A percentile compares a stretch with the other conserved stretches of the same genome.
Evolutionary conservation across 1,139 yeast species (phyloP).

Genomic region (Magnusiomyces tetraspermus): DNA sequence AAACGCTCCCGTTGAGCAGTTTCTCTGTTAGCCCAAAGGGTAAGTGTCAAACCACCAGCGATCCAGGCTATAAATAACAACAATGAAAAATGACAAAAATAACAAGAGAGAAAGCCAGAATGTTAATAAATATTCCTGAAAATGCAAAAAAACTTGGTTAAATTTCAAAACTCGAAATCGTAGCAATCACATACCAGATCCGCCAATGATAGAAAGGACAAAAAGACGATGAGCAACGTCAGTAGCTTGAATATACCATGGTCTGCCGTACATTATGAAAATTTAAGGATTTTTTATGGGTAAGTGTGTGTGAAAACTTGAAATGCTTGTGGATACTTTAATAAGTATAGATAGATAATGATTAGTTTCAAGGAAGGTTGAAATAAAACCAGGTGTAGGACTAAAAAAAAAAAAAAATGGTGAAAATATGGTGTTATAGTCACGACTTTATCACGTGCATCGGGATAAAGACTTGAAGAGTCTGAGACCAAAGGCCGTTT

Average conservation of each 20-base stretch:
- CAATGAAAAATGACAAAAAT: slow-evolving; percentile 3
- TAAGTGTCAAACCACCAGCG: slow-evolving; percentile 53
- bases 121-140: not conserved
- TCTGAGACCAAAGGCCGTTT: too few species aligned
- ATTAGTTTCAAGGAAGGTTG: too few species aligned
- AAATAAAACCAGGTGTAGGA: too few species aligned
- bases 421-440: too few species aligned
- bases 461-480: too few species aligned
- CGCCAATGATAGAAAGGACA: slow-evolving; percentile 68
- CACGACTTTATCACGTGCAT: too few species aligned
- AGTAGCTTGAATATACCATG: slow-evolving; percentile 67
- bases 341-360: too few species aligned
- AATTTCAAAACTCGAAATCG: not conserved
- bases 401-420: too few species aligned
- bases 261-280: slow-evolving; percentile 33
- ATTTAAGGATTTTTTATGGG: too few species aligned
- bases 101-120: not conserved
- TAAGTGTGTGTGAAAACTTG: too few species aligned
- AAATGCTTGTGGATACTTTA: too few species aligned
- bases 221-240: slow-evolving; percentile 79
- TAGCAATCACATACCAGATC: slow-evolving; percentile 36
- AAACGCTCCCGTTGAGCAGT: slow-evolving; percentile 8
- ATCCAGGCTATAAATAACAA: slow-evolving; percentile 34
- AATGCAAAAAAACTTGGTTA: too few species aligned
- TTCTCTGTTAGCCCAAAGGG: slow-evolving; percentile 45